Conservation (phyloP, 352 stramenopile species). For the Globisporangium nunn region DNA sequence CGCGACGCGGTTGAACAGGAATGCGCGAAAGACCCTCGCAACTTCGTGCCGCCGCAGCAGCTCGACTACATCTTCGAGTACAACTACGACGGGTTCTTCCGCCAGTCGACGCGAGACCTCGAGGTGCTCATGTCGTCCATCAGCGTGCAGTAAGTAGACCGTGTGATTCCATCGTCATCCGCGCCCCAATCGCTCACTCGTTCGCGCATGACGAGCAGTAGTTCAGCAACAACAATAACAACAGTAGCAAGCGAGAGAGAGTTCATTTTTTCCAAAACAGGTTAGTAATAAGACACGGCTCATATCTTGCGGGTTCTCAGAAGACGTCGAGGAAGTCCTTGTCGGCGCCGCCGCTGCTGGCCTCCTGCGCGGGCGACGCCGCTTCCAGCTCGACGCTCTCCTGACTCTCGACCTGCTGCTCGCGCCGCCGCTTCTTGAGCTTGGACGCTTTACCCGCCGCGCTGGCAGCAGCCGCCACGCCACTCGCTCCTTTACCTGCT, state of each 20-base stretch:
- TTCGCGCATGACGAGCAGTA: background rate
- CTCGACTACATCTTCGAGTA: slow-evolving; percentile 90
- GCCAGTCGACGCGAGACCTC: slow-evolving; percentile 69
- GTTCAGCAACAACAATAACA: background rate
- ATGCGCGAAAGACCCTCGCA: slow-evolving; percentile 60
- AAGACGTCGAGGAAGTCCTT: slow-evolving; percentile 60
- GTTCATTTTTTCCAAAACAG: background rate
- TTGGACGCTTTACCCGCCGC: slow-evolving; percentile 28
- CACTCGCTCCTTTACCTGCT: background rate
- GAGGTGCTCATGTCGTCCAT: slow-evolving; percentile 57
- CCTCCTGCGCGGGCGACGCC: slow-evolving; percentile 6
- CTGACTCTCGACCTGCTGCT: slow-evolving; percentile 21
- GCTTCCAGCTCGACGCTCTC: slow-evolving; percentile 3
- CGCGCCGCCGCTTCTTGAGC: slow-evolving; percentile 50
- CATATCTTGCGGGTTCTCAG: slow-evolving; percentile 12
- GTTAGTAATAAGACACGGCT: background rate
- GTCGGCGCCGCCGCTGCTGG: slow-evolving; percentile 9
- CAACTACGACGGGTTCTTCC: slow-evolving; percentile 83
- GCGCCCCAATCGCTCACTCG: no score
- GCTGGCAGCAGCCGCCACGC: slow-evolving; percentile 1
- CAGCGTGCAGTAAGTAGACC: slow-evolving; percentile 9
- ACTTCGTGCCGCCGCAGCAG: slow-evolving; percentile 64
- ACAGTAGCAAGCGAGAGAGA: background rate
- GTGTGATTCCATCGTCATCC: no score
- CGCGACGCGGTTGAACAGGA: slow-evolving; percentile 24